Evolutionary conservation across 352 stramenopile species (phyloP).

Genomic region (Phytophthora meadii): DNA sequence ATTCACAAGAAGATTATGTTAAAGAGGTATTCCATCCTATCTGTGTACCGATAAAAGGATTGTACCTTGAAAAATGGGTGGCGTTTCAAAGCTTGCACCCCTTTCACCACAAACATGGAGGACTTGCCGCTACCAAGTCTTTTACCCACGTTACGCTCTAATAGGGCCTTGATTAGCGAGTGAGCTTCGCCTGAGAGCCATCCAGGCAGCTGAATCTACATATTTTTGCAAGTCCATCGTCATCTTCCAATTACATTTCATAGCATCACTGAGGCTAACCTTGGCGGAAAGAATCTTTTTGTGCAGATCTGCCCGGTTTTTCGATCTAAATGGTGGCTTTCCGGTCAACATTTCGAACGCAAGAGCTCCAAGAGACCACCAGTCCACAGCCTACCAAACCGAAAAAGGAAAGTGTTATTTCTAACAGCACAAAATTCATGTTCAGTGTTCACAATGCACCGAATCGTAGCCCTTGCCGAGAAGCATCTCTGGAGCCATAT

Average conservation of each 20-base stretch:
- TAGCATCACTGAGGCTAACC: conserved; percentile 23
- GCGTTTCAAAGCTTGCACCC: conserved; percentile 95
- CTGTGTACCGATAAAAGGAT: no score
- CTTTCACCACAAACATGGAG: conserved; percentile 98
- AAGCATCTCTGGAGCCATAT: conserved; percentile 89
- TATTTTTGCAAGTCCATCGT: neutral
- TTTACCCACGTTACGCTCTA: conserved; percentile 97
- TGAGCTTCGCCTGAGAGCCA: conserved; percentile 90
- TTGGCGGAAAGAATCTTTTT: conserved; percentile 84
- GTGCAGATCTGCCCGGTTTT: conserved; percentile 73
- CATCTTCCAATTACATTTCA: neutral
- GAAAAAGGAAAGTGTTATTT: conserved; percentile 7
- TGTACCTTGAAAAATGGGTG: conserved; percentile 94
- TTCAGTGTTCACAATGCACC: conserved; percentile 34
- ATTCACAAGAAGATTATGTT: conserved; percentile 5
- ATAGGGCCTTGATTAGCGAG: conserved; percentile 95
- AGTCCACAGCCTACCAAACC: conserved; percentile 70
- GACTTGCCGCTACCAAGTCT: conserved; percentile 93
- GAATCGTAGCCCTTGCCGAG: conserved; percentile 83
- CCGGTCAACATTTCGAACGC: conserved; percentile 84
- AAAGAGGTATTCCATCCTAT: neutral
- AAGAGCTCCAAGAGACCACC: conserved; percentile 86
- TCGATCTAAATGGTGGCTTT: conserved; percentile 75
- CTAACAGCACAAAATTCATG: neutral
- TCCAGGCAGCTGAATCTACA: conserved; percentile 72